Conservation (phyloP, 1,284 basidiomycete species). For the Schizophyllum commune region DNA sequence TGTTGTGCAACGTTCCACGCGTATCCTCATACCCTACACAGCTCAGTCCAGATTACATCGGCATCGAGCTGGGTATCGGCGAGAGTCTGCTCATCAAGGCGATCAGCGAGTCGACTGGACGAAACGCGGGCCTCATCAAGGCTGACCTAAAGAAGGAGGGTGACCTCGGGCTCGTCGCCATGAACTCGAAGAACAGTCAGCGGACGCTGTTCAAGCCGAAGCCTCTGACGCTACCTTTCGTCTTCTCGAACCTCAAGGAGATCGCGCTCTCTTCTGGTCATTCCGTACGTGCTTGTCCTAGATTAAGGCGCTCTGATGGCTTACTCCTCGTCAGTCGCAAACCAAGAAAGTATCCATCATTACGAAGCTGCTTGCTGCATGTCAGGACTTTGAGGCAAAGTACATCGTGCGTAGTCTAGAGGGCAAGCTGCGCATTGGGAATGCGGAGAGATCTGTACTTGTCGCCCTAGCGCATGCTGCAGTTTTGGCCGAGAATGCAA, state of each 20-base stretch:
- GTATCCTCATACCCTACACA: constrained; percentile 22
- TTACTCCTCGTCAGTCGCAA: constrained; percentile 65
- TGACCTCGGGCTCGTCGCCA: constrained; percentile 92
- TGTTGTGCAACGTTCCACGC: constrained; percentile 6
- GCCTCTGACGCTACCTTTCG: constrained; percentile 79
- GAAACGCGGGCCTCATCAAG: constrained; percentile 79
- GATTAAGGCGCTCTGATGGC: constrained; percentile 3
- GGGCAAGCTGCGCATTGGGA: constrained; percentile 95
- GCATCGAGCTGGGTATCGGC: constrained; percentile 94
- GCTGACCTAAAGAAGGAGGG: constrained; percentile 91
- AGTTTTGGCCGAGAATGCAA: constrained; percentile 70
- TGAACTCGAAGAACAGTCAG: constrained; percentile 92
- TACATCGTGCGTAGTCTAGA: constrained; percentile 95
- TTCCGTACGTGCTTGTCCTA: constrained; percentile 41
- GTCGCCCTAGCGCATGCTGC: constrained; percentile 84
- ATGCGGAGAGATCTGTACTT: constrained; percentile 91
- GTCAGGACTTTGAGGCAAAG: constrained; percentile 85
- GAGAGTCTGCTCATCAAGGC: constrained; percentile 94
- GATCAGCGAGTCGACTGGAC: constrained; percentile 90
- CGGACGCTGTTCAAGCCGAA: constrained; percentile 95
- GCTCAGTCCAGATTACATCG: constrained; percentile 94
- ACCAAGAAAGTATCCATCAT: constrained; percentile 94
- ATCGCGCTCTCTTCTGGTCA: constrained; percentile 84
- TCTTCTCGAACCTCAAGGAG: constrained; percentile 81
- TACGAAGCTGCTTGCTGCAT: constrained; percentile 89